These are phyloP conservation scores for Syzygium aromaticum DNA, from an alignment of 345 rosid species.

Conservation along the genomic window DNA sequence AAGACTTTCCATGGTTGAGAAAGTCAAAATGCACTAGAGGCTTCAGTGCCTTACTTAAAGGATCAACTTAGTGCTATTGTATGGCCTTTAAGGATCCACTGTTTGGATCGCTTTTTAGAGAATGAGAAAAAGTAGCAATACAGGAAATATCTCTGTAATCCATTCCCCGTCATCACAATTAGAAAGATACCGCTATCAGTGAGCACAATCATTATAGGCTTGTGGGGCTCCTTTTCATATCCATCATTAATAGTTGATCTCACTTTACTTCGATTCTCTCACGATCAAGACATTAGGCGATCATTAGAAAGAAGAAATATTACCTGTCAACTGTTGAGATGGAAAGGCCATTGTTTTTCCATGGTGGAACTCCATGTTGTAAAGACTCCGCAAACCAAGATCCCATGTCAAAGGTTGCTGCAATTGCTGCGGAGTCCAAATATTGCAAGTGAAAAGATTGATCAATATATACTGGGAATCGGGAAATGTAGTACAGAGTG, in stretches of 20 bases:
- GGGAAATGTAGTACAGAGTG: not conserved
- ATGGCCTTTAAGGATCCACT: not conserved
- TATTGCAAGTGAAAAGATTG: not conserved
- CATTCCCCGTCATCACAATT: slow-evolving; percentile 4
- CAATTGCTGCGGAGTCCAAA: not conserved
- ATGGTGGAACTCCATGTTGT: slow-evolving; percentile 46
- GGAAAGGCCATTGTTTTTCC: slow-evolving; percentile 26
- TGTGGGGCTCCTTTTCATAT: not conserved
- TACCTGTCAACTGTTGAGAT: slow-evolving; percentile 48
- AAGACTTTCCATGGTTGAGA: not conserved
- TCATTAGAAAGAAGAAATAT: not conserved
- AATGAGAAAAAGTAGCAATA: not conserved
- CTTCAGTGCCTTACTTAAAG: not conserved
- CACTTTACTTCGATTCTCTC: not conserved
- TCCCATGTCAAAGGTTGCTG: slow-evolving; percentile 64
- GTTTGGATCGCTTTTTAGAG: not conserved
- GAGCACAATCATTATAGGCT: slow-evolving; percentile 8
- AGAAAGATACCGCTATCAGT: not conserved
- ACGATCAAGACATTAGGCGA: not conserved
- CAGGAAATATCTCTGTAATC: slow-evolving; percentile 5
- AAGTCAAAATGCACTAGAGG: not conserved
- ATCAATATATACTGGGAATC: not conserved
- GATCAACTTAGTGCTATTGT: not conserved
- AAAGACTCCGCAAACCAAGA: slow-evolving; percentile 53
- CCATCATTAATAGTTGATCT: not conserved